Percentiles rank a stretch among this genome's conserved stretches.
Conservation (phyloP, 345 rosid genomes). For the Nasturtium officinale region DNA sequence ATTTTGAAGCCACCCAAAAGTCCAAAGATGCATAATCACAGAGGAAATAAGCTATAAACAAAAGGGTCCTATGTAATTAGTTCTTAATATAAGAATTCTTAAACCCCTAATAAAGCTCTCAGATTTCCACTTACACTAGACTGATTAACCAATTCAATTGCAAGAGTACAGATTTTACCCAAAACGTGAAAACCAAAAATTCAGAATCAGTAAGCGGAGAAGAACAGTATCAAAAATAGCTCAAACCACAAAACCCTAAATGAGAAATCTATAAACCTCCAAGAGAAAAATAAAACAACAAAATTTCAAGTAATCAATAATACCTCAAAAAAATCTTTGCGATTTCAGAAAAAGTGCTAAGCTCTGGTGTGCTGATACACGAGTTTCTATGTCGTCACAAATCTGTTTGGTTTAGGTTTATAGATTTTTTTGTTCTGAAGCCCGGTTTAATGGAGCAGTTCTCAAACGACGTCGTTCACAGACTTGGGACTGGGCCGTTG, state of each 20-base stretch:
- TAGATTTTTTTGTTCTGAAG: background rate
- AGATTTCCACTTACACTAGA: slow-evolving; percentile 9
- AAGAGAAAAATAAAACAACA: background rate
- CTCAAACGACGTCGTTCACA: background rate
- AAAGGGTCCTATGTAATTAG: background rate
- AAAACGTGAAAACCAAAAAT: background rate
- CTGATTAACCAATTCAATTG: background rate
- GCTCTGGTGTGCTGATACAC: background rate
- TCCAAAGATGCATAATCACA: slow-evolving; percentile 17
- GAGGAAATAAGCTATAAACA: background rate
- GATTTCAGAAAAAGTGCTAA: background rate
- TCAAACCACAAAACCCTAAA: slow-evolving; percentile 15
- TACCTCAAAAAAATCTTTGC: background rate
- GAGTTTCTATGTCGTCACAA: slow-evolving; percentile 17
- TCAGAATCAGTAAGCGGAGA: slow-evolving; percentile 1
- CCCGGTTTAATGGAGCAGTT: background rate
- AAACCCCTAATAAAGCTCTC: slow-evolving; percentile 6
- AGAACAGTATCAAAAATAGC: slow-evolving; percentile 21
- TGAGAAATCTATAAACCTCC: background rate
- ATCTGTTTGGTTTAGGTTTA: slow-evolving; percentile 8
- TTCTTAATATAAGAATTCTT: background rate
- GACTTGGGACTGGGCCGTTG: slow-evolving; percentile 10
- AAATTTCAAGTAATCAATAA: background rate
- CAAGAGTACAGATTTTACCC: background rate
- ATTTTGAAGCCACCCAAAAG: slow-evolving; percentile 13